Percentiles rank a stretch among this genome's conserved stretches.
These are phyloP conservation scores for Zygosaccharomyces bisporus DNA, from an alignment of 805 yeast genomes.

Conservation along the genomic window DNA sequence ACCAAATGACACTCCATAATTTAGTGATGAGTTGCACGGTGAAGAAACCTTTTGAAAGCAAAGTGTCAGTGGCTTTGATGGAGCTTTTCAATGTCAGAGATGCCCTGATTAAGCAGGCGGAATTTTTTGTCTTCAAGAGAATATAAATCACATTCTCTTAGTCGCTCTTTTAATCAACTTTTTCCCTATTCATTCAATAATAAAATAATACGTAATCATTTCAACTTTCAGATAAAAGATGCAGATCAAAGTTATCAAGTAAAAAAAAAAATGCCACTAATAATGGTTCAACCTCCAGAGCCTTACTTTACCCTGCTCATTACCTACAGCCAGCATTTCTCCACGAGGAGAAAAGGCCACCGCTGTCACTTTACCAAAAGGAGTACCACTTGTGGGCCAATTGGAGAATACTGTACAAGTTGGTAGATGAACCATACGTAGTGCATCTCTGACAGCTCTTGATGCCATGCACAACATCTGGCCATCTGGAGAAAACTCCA, in stretches of 20 bases:
- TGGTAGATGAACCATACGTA: constrained; percentile 83
- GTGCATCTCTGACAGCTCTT: constrained; percentile 78
- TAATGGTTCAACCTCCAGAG: constrained; percentile 88
- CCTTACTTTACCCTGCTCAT: constrained; percentile 85
- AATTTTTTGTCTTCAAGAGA: constrained; percentile 16
- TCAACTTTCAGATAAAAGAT: neutral
- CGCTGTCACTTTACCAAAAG: constrained; percentile 87
- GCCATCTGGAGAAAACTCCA: constrained; percentile 80
- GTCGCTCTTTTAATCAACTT: neutral
- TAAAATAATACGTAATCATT: neutral
- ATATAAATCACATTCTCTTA: too few relatives aligned
- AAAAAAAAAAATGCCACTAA: constrained; percentile 24
- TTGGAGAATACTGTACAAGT: constrained; percentile 80
- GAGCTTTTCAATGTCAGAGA: constrained; percentile 13
- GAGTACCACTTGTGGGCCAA: constrained; percentile 98
- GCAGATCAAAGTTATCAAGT: neutral
- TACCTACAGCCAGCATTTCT: constrained; percentile 84
- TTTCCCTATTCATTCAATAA: neutral
- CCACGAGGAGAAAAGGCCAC: constrained; percentile 74
- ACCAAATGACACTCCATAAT: constrained; percentile 12
- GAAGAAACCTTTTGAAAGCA: constrained; percentile 16
- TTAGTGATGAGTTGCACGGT: constrained; percentile 12
- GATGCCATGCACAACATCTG: constrained; percentile 85
- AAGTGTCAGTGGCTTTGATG: constrained; percentile 16
- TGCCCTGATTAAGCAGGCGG: constrained; percentile 14